phyloP scores from a whole-genome alignment of 164 flowering plant species.

The Berberis vulgaris region DNA sequence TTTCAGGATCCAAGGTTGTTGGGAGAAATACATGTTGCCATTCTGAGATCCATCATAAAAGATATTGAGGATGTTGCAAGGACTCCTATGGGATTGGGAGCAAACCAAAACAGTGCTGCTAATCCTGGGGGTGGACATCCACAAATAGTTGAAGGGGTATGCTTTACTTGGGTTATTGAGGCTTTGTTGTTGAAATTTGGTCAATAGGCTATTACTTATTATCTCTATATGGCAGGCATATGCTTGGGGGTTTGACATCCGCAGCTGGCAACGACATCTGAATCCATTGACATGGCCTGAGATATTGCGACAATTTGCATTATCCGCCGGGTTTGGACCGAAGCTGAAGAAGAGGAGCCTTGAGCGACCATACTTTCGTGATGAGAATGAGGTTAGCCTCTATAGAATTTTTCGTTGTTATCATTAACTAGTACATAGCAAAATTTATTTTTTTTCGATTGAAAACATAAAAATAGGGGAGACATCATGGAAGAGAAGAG shows the following conservation, averaged over 20 bases:
- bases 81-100: conserved; percentile 58
- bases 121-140: conserved; percentile 95
- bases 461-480: too few relatives aligned
- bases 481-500: too few relatives aligned
- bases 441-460: too few relatives aligned
- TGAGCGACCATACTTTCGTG: conserved; percentile 36
- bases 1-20: conserved; percentile 74
- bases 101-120: conserved; percentile 53
- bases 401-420: background rate
- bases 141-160: conserved; percentile 87
- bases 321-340: conserved; percentile 89
- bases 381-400: conserved; percentile 57
- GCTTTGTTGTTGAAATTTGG: conserved; percentile 1
- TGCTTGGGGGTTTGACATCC: conserved; percentile 91
- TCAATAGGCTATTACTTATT: background rate
- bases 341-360: conserved; percentile 49
- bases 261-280: conserved; percentile 71
- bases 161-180: conserved; percentile 3
- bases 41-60: conserved; percentile 63
- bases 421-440: too few relatives aligned
- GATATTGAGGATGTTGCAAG: conserved; percentile 95
- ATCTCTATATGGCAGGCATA: conserved; percentile 52
- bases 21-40: conserved; percentile 78
- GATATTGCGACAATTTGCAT: conserved; percentile 70
- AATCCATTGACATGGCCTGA: conserved; percentile 94